Conservation (phyloP, 306 rosid genomes). For the Cyclanthera cordifolia region DNA sequence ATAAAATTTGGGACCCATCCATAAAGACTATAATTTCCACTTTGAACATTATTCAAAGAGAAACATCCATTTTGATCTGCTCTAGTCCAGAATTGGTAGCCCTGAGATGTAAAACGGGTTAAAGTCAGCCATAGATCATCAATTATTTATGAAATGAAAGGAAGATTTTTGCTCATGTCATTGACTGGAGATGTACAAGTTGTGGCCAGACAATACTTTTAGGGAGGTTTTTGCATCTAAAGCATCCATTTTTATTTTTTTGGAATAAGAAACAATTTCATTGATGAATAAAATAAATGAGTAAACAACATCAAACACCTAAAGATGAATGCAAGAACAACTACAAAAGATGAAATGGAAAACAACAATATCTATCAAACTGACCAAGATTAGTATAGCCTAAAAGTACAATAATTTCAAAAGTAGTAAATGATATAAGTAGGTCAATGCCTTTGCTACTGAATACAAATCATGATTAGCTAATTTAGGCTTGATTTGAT, state of each 20-base stretch:
- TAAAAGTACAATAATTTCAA: background rate
- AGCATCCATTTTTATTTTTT: background rate
- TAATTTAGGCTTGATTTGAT: too few species aligned
- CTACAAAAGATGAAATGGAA: too few species aligned
- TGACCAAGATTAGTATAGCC: background rate
- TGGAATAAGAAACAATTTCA: too few species aligned
- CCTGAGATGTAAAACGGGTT: constrained; percentile 26
- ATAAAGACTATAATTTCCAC: constrained; percentile 46
- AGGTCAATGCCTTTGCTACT: background rate
- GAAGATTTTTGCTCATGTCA: constrained; percentile 1
- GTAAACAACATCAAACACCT: too few species aligned
- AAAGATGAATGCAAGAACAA: too few species aligned
- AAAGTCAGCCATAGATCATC: background rate
- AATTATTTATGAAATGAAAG: background rate
- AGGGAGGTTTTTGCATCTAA: background rate
- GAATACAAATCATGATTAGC: background rate
- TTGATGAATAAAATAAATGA: too few species aligned
- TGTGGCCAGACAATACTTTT: background rate
- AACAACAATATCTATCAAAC: too few species aligned
- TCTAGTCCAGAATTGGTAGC: constrained; percentile 72
- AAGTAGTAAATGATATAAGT: background rate
- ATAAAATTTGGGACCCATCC: constrained; percentile 79
- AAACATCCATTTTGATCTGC: constrained; percentile 61
- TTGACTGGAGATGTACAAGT: background rate
- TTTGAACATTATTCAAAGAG: constrained; percentile 31